A percentile compares a stretch with the other conserved stretches of the same genome.
Conservation (phyloP, 257 asterid genomes). For the Lithospermum erythrorhizon region DNA sequence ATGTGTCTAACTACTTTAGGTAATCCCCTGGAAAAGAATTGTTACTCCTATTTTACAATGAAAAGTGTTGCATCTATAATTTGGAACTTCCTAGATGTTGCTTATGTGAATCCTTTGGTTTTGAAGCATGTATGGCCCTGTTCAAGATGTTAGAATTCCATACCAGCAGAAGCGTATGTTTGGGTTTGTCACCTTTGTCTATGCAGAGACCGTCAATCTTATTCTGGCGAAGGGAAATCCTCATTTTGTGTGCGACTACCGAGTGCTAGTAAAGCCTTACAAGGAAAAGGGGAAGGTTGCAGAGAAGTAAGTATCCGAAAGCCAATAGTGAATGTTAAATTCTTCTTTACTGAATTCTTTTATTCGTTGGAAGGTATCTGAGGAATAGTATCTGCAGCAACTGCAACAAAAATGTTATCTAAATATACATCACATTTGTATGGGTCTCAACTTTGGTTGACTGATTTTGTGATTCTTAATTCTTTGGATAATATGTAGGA, state of each 20-base stretch:
- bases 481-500: slow-evolving; percentile 31
- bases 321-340: neutral
- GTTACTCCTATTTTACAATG: too few species aligned
- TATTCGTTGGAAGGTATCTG: neutral
- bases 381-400: neutral
- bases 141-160: slow-evolving; percentile 65
- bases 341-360: neutral
- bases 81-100: neutral
- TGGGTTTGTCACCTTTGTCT: slow-evolving; percentile 72
- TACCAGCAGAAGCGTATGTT: slow-evolving; percentile 74
- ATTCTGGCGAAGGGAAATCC: slow-evolving; percentile 64
- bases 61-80: neutral
- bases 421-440: neutral
- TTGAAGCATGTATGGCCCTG: slow-evolving; percentile 60
- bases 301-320: slow-evolving; percentile 34
- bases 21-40: slow-evolving; percentile 4
- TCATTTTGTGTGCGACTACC: slow-evolving; percentile 47
- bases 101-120: slow-evolving; percentile 7
- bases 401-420: neutral
- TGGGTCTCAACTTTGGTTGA: neutral
- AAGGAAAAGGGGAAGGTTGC: slow-evolving; percentile 62
- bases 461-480: slow-evolving; percentile 9
- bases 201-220: slow-evolving; percentile 47
- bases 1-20: slow-evolving; percentile 82
- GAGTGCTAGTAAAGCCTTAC: slow-evolving; percentile 63